Percentiles rank a stretch among this genome's conserved stretches.
Conservation (phyloP, 106 monocot species). For the Posidonia australis region DNA sequence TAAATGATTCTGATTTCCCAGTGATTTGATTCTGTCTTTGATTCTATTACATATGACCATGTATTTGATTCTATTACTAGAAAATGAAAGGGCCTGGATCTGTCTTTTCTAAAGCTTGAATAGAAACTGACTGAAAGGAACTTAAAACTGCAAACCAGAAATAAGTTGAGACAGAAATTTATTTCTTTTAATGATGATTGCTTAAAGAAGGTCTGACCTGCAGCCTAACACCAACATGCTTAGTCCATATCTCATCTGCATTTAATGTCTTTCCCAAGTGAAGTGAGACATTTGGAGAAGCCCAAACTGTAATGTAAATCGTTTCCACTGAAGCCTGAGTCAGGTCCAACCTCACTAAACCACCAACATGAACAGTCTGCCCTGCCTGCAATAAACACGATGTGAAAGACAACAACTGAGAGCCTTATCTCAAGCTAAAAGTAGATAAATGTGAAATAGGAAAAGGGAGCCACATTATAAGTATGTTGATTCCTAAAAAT, state of each 20-base stretch:
- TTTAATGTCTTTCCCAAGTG: constrained; percentile 86
- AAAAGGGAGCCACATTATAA: too few species aligned
- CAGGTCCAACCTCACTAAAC: constrained; percentile 67
- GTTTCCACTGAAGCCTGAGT: constrained; percentile 51
- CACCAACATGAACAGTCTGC: constrained; percentile 84
- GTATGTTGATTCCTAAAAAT: too few species aligned
- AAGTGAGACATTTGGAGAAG: constrained; percentile 72
- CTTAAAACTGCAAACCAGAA: too few species aligned
- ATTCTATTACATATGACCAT: too few species aligned
- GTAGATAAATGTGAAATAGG: too few species aligned
- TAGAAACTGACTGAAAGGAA: too few species aligned
- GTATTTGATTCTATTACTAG: too few species aligned
- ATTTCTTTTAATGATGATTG: background rate
- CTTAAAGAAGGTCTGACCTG: constrained; percentile 39
- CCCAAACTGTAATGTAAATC: constrained; percentile 79
- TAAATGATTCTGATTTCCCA: too few species aligned
- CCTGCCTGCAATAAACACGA: constrained; percentile 42
- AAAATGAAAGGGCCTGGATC: too few species aligned
- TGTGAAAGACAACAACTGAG: background rate
- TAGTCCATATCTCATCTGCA: constrained; percentile 60
- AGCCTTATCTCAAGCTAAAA: background rate
- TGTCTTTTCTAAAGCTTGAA: too few species aligned
- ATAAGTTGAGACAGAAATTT: background rate
- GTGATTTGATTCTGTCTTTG: too few species aligned
- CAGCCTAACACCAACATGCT: constrained; percentile 77